Percentiles rank a stretch among this genome's conserved stretches.
These are phyloP conservation scores for Phlebiopsis flavidoalba DNA, from an alignment of 768 basidiomycete species.

Conservation along the genomic window DNA sequence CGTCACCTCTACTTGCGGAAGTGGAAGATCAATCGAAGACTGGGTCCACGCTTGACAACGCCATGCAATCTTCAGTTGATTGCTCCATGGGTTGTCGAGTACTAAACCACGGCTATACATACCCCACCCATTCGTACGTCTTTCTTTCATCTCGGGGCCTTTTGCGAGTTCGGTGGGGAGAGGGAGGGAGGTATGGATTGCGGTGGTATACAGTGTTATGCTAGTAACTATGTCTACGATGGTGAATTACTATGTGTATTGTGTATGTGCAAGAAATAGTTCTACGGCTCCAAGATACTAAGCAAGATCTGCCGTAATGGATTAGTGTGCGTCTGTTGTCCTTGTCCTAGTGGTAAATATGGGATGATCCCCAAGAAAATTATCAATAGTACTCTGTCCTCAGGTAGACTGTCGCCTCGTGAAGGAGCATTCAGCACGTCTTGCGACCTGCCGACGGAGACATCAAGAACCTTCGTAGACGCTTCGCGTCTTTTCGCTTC, in stretches of 20 bases:
- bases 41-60: slow-evolving; percentile 78
- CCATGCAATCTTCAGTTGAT: slow-evolving; percentile 19
- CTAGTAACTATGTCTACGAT: neutral
- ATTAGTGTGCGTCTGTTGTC: too few species aligned
- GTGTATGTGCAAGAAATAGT: neutral
- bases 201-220: neutral
- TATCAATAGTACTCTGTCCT: neutral
- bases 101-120: slow-evolving; percentile 66
- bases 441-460: too few species aligned
- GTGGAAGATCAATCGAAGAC: slow-evolving; percentile 60
- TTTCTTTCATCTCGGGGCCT: neutral
- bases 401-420: neutral
- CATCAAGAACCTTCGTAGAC: too few species aligned
- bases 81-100: slow-evolving; percentile 61
- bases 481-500: neutral
- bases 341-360: neutral
- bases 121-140: neutral
- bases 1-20: slow-evolving; percentile 73
- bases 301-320: too few species aligned
- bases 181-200: neutral
- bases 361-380: neutral
- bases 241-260: neutral
- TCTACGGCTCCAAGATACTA: neutral
- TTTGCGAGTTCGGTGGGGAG: neutral
- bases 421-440: neutral